phyloP scores from a whole-genome alignment of 192 early-diverging fungal species.

The Rhizophagus clarus region DNA sequence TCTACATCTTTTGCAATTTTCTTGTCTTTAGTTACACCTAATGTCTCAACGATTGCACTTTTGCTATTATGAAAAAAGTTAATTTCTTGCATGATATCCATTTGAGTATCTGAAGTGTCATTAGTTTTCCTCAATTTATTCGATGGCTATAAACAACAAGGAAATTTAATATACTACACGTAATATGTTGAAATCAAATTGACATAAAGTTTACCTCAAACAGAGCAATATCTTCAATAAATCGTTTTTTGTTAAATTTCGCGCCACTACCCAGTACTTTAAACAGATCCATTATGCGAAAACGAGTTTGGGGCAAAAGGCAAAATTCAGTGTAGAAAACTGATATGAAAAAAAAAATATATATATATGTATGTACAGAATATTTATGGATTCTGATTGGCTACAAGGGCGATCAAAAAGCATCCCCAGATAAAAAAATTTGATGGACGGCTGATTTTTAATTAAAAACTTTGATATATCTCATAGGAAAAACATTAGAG shows the following conservation, averaged over 20 bases:
- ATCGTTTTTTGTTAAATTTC: slow-evolving; percentile 83
- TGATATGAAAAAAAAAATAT: too few species aligned
- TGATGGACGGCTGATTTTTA: too few species aligned
- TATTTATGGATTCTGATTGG: too few species aligned
- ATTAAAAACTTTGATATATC: too few species aligned
- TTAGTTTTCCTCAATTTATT: slow-evolving; percentile 4
- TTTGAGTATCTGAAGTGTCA: slow-evolving; percentile 20
- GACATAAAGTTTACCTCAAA: slow-evolving; percentile 62
- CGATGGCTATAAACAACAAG: background rate
- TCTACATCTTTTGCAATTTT: slow-evolving; percentile 30
- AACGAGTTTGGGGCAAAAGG: background rate
- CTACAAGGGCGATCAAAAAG: too few species aligned
- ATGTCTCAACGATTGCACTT: slow-evolving; percentile 32
- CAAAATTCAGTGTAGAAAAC: too few species aligned
- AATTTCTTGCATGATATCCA: slow-evolving; percentile 42
- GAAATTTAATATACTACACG: background rate
- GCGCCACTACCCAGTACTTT: slow-evolving; percentile 84
- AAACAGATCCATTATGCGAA: slow-evolving; percentile 69
- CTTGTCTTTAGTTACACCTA: slow-evolving; percentile 26
- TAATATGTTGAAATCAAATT: background rate
- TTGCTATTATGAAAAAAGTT: slow-evolving; percentile 50
- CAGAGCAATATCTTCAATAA: slow-evolving; percentile 76
- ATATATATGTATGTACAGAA: too few species aligned
- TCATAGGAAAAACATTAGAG: too few species aligned
- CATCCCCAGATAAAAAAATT: too few species aligned